Evolutionary conservation across 352 stramenopile genomes (phyloP).

Genomic region (Phytophthora colocasiae): DNA sequence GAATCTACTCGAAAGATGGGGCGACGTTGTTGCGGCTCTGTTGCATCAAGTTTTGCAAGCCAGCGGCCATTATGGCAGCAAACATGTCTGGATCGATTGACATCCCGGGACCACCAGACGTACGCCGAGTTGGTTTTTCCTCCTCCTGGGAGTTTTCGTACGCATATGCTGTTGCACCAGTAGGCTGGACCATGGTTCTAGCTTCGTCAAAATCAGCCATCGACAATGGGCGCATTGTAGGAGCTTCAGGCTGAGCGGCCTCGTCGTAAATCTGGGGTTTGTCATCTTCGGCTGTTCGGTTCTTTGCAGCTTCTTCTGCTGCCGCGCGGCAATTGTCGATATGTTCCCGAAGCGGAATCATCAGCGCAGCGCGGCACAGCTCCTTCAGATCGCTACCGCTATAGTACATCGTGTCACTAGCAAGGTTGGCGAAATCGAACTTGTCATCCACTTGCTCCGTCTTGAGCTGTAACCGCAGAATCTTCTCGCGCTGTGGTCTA

Average conservation of each 20-base stretch:
- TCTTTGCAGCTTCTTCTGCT: conserved; percentile 45
- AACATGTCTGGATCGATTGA: conserved; percentile 88
- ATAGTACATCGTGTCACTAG: conserved; percentile 91
- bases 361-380: conserved; percentile 85
- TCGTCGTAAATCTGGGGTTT: conserved; percentile 42
- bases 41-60: conserved; percentile 87
- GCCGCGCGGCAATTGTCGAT: conserved; percentile 66
- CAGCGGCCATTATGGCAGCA: conserved; percentile 81
- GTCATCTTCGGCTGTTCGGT: conserved; percentile 33
- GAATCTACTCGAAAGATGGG: conserved; percentile 41
- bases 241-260: conserved; percentile 27
- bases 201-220: conserved; percentile 90
- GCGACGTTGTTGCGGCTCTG: conserved; percentile 34
- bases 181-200: conserved; percentile 87
- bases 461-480: conserved; percentile 93
- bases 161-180: conserved; percentile 78
- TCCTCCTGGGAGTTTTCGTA: conserved; percentile 74
- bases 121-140: conserved; percentile 23
- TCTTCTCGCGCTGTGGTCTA: conserved; percentile 89
- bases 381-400: conserved; percentile 96
- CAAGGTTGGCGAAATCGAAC: conserved; percentile 88
- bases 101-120: conserved; percentile 32
- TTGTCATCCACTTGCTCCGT: conserved; percentile 80
- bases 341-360: conserved; percentile 89
- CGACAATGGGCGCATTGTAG: conserved; percentile 71